Evolutionary conservation across 2,329 filamentous ascomycete species (phyloP), one percentile per base, ranked within the genome.

Genomic region (Emergomyces africanus): DNA sequence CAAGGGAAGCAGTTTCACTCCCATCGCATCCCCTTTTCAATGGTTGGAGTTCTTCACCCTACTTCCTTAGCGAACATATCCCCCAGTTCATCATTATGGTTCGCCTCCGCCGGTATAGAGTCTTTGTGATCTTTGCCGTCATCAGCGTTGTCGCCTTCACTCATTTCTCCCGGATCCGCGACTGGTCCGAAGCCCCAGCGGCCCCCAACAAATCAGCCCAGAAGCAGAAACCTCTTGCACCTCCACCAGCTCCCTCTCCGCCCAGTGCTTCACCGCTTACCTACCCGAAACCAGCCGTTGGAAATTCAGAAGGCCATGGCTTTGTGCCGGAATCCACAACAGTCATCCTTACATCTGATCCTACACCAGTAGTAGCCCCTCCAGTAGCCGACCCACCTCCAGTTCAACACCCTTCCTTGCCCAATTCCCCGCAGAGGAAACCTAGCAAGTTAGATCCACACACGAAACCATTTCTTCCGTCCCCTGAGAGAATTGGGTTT

Each of bases 141-240:
- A 67, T 77, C 58, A 68, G 74, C 20, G 63, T 76, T 44, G 66
- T 78, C 46, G 67, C 76, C 2, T 69, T 83, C 57, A 76, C 83
- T 65, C 78, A 79, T 63, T 81, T 83, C 63, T 70, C 74, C 39
- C 71, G 72, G 54, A 75, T 78, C 60, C 73, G 72, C 60, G 69
- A 75, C 59, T 75, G 74, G 70, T 64, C 60, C 59, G 61, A 48
- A 49, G 58, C 44, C n/a, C 5, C 39, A 30, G 6, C 53, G 3
- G 2, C 41, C 28, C n/a, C 37, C 5, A n/a, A 41, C 25, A 18
- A 50, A 46, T 8, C 58, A 41, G 20, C 23, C 12, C 5, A 18
- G 20, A 44, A 48, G 53, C 39, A 58, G 25, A 50, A 53, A 18
- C 44, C 44, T 20, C n/a, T 42, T 44, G 30, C 57, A 50, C 49